Evolutionary conservation across 331 rosid species (phyloP).

Genomic region (Rosa hybrid): DNA sequence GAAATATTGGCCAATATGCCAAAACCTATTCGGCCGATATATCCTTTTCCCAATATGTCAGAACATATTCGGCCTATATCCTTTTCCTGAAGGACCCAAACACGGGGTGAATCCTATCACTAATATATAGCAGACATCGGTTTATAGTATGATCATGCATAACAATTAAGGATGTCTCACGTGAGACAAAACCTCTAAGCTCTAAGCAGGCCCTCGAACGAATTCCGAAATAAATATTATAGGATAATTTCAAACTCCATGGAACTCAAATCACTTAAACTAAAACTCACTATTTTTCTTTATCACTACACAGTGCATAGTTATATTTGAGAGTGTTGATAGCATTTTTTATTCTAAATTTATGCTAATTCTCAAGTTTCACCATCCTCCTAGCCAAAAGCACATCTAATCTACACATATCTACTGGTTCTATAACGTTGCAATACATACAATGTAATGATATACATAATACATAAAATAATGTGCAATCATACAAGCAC

Average conservation of each 20-base stretch:
- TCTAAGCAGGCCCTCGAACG: neutral
- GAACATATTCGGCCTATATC: neutral
- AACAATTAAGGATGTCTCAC: neutral
- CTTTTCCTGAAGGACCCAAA: neutral
- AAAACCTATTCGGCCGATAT: neutral
- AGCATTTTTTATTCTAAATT: neutral
- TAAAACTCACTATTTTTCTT: neutral
- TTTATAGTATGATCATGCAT: neutral
- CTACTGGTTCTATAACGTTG: neutral
- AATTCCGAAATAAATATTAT: neutral
- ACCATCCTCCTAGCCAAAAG: neutral
- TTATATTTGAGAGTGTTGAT: neutral
- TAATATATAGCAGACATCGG: neutral
- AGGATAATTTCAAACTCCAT: neutral
- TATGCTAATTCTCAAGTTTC: neutral
- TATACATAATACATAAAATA: neutral
- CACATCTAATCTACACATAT: neutral
- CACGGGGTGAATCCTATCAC: neutral
- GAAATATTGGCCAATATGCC: neutral
- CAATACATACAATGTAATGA: neutral
- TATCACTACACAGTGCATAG: neutral
- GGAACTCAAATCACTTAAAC: neutral
- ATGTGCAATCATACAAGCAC: neutral
- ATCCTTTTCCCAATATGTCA: neutral
- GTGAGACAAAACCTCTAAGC: constrained; percentile 7